phyloP scores from a whole-genome alignment of 73 alveolate genomes.

The Strombidium stylifer region DNA sequence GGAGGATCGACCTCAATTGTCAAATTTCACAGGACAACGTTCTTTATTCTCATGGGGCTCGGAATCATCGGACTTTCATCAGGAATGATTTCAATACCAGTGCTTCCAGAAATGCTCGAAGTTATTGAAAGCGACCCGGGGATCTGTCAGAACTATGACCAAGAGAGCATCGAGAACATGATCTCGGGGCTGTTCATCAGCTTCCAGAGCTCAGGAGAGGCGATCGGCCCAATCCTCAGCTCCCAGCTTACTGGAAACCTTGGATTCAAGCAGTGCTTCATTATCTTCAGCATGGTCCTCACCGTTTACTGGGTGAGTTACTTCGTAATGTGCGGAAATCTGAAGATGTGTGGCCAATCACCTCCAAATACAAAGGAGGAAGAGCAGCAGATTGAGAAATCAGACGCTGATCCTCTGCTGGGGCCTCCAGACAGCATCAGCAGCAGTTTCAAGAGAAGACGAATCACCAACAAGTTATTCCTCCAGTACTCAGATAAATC shows the following conservation, averaged over 20 bases:
- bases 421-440: no score
- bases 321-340: no score
- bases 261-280: no score
- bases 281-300: no score
- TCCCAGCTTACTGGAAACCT: not conserved
- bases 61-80: constrained; percentile 35
- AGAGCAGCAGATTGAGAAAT: no score
- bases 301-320: no score
- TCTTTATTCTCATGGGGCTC: constrained; percentile 38
- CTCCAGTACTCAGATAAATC: no score
- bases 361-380: no score
- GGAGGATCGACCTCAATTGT: constrained; percentile 53
- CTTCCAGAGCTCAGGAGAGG: constrained; percentile 38
- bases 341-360: no score
- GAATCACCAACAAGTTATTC: no score
- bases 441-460: no score
- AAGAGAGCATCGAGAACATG: constrained; percentile 16
- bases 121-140: not conserved
- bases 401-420: no score
- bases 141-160: not conserved
- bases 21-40: constrained; percentile 11
- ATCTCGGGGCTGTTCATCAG: constrained; percentile 37
- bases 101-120: constrained; percentile 58
- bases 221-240: constrained; percentile 46
- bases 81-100: constrained; percentile 50